Evolutionary conservation across 2,329 filamentous ascomycete genomes (phyloP).

Genomic region (Talaromyces sp.): DNA sequence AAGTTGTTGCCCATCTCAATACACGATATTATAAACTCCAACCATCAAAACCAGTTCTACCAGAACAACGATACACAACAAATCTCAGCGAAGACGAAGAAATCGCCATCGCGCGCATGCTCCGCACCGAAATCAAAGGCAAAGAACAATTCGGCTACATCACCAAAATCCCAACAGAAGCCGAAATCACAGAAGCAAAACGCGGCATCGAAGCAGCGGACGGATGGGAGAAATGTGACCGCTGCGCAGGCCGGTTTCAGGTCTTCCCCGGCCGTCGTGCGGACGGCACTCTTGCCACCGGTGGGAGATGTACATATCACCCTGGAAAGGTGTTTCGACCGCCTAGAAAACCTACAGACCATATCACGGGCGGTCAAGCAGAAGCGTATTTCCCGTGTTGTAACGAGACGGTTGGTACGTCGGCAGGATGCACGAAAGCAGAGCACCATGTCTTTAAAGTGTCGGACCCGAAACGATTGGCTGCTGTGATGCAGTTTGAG

Average conservation of each 20-base stretch:
- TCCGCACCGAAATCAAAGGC: slow-evolving; percentile 59
- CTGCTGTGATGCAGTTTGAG: slow-evolving; percentile 71
- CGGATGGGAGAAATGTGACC: slow-evolving; percentile 84
- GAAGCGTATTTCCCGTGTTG: slow-evolving; percentile 73
- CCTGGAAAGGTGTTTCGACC: slow-evolving; percentile 65
- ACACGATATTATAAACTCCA: slow-evolving; percentile 32
- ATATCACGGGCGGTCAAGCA: slow-evolving; percentile 48
- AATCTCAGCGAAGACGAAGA: slow-evolving; percentile 66
- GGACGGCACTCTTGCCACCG: slow-evolving; percentile 68
- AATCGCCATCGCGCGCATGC: slow-evolving; percentile 55
- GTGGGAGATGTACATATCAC: slow-evolving; percentile 76
- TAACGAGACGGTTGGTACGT: slow-evolving; percentile 65
- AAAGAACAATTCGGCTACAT: slow-evolving; percentile 74
- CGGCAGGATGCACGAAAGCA: slow-evolving; percentile 65
- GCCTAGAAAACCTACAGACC: slow-evolving; percentile 48
- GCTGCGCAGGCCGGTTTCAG: slow-evolving; percentile 80
- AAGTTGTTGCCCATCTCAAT: slow-evolving; percentile 46
- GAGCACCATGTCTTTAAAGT: slow-evolving; percentile 84
- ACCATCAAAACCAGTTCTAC: slow-evolving; percentile 14
- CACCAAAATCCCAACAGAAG: slow-evolving; percentile 57
- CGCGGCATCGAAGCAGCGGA: slow-evolving; percentile 61
- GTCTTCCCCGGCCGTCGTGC: slow-evolving; percentile 81
- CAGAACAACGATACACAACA: slow-evolving; percentile 56
- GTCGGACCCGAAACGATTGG: slow-evolving; percentile 68
- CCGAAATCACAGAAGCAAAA: slow-evolving; percentile 62